Conservation (phyloP, 371 early-diverging fungal genomes). For the Sporodiniella umbellata region DNA sequence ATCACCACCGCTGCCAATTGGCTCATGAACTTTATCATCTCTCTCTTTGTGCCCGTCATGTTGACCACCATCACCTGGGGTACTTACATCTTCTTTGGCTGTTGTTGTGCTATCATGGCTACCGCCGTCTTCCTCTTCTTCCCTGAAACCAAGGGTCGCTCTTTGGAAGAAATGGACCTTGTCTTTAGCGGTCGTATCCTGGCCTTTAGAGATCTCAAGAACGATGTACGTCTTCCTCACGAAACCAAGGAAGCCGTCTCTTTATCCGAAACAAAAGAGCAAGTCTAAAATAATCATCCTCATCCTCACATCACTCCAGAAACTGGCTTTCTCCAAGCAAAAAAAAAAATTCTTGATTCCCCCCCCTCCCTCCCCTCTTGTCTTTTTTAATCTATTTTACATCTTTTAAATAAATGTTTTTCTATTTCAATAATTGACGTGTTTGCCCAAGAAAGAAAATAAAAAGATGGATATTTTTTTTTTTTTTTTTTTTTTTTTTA, state of each 20-base stretch:
- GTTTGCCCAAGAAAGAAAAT: too few species aligned
- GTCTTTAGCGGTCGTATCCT: slow-evolving; percentile 41
- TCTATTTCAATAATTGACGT: too few species aligned
- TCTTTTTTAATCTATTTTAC: too few species aligned
- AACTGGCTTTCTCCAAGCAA: neutral
- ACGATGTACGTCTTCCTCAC: too few species aligned
- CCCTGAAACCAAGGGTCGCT: slow-evolving; percentile 59
- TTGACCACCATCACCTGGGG: slow-evolving; percentile 43
- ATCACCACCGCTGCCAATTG: slow-evolving; percentile 69
- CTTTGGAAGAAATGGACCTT: slow-evolving; percentile 58
- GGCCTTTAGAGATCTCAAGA: slow-evolving; percentile 10
- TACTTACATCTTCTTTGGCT: slow-evolving; percentile 61
- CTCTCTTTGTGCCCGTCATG: slow-evolving; percentile 44
- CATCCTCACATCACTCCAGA: too few species aligned
- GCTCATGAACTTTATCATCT: slow-evolving; percentile 52
- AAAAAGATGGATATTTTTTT: neutral
- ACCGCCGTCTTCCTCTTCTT: slow-evolving; percentile 38
- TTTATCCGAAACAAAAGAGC: neutral
- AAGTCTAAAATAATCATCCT: neutral
- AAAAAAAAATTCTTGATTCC: too few species aligned
- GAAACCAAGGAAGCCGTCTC: slow-evolving; percentile 5
- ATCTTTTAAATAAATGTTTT: too few species aligned
- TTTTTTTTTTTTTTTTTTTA: neutral
- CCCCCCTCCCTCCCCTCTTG: neutral
- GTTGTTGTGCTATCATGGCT: slow-evolving; percentile 43